Conservation (phyloP, 768 basidiomycete genomes). For the Termitomyces sp. region DNA sequence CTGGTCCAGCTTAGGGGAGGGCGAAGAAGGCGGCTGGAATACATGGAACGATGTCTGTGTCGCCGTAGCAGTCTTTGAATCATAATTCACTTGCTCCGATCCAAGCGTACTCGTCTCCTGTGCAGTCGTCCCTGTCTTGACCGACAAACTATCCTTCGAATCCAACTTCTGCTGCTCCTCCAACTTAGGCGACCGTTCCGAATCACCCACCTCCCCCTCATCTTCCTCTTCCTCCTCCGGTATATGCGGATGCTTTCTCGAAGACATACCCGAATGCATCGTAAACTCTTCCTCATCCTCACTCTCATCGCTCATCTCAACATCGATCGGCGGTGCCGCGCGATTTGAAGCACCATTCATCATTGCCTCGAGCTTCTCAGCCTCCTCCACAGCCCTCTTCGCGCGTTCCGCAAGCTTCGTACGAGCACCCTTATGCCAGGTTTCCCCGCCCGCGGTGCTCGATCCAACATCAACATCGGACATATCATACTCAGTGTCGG, state of each 20-base stretch:
- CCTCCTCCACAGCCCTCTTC: slow-evolving; percentile 58
- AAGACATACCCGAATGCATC: slow-evolving; percentile 33
- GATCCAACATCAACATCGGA: slow-evolving; percentile 39
- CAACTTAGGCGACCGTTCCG: not conserved
- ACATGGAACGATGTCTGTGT: slow-evolving; percentile 30
- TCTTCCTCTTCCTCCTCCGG: slow-evolving; percentile 67
- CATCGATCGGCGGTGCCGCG: slow-evolving; percentile 62
- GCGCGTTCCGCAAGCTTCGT: slow-evolving; percentile 71
- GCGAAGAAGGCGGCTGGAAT: slow-evolving; percentile 21
- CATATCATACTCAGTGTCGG: slow-evolving; percentile 51
- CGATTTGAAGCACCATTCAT: slow-evolving; percentile 30
- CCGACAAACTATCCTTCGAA: not conserved
- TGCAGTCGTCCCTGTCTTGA: not conserved
- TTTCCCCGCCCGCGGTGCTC: slow-evolving; percentile 31
- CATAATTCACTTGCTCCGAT: slow-evolving; percentile 29
- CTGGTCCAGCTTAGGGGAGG: not conserved
- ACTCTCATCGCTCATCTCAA: slow-evolving; percentile 79
- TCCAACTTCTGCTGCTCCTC: not conserved
- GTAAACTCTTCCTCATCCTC: slow-evolving; percentile 57
- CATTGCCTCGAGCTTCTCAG: slow-evolving; percentile 45
- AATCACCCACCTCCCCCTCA: not conserved
- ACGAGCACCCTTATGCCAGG: slow-evolving; percentile 66
- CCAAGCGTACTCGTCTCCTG: slow-evolving; percentile 9
- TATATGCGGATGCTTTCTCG: slow-evolving; percentile 57
- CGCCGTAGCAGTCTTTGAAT: slow-evolving; percentile 37